Conservation (phyloP, 352 stramenopile genomes). For the Pythium angustatum region DNA sequence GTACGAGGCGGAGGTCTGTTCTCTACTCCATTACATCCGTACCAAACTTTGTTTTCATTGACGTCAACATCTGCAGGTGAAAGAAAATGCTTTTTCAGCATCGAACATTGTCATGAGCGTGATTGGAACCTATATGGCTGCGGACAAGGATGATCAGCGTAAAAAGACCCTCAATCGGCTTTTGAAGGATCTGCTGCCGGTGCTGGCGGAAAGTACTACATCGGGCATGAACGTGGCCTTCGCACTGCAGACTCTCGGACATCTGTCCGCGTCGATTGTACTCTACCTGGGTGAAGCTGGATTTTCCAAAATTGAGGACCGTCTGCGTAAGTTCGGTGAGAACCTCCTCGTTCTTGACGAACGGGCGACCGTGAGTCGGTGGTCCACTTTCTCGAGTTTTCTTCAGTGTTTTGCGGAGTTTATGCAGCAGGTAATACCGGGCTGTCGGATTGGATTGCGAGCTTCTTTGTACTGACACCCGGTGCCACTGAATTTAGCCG, state of each 20-base stretch:
- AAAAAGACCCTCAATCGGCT: slow-evolving; percentile 78
- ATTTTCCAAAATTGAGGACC: slow-evolving; percentile 68
- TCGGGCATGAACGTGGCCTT: slow-evolving; percentile 45
- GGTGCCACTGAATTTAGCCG: not conserved
- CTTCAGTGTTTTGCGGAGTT: slow-evolving; percentile 62
- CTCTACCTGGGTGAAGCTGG: slow-evolving; percentile 51
- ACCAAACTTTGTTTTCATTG: not conserved
- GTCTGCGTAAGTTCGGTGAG: slow-evolving; percentile 69
- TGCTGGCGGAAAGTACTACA: slow-evolving; percentile 51
- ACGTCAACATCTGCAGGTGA: slow-evolving; percentile 59
- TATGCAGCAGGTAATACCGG: slow-evolving; percentile 40
- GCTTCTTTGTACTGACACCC: not conserved
- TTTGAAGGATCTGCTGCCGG: slow-evolving; percentile 66
- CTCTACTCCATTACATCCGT: too few species aligned
- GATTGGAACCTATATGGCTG: slow-evolving; percentile 41
- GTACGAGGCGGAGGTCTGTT: slow-evolving; percentile 34
- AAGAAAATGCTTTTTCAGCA: slow-evolving; percentile 57
- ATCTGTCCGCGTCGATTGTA: slow-evolving; percentile 44
- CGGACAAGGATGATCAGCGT: slow-evolving; percentile 43
- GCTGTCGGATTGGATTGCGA: not conserved
- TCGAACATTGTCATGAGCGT: slow-evolving; percentile 47
- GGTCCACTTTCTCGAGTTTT: slow-evolving; percentile 56
- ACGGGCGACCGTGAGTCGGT: slow-evolving; percentile 52
- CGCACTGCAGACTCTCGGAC: slow-evolving; percentile 54
- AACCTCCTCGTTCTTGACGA: slow-evolving; percentile 60